Base-by-base conservation (phyloP, 2,329 filamentous ascomycete genomes). In the Falciphora oryzae region DNA sequence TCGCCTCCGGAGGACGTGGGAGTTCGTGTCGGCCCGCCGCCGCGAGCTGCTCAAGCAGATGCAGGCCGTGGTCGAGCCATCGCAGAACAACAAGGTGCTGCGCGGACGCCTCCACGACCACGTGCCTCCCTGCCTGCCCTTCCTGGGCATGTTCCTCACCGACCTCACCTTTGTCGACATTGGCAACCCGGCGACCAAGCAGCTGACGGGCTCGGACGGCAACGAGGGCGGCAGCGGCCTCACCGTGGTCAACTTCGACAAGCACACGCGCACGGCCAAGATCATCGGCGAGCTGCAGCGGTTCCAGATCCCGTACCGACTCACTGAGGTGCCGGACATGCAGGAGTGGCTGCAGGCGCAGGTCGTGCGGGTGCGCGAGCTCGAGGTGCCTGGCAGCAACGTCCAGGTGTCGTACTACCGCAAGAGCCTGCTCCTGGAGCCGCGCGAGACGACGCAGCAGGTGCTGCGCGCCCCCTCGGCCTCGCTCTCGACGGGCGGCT, bases 111-210 rank as follows among this genome's bases (percentile, higher is more conserved):
- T 99, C 3, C 89, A 94, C 70, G 89, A 92, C 70, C 91, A 96
- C 64, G 88, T 96, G 0, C 92, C 93, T 1, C 94, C 95, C 6
- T 99, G 95, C 74, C 83, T 99, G 63, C 95, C 95, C 0, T 99
- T 98, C 75, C 85, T 99, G 3, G 95, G 95, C 68, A 96, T 96
- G 78, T 98, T 97, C 75, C 82, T 99, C 56, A 99, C 95, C 0
- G 95, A 99, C 73, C 81, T 99, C 53, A 97, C 93, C 0, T 98
- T 99, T 76, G 90, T 97, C 64, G 93, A 98, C 73, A 93, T 94
- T 68, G 95, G 95, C 67, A 98, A 98, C 75, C 90, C 91, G 44
- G 86, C 92, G 6, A 93, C 89, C 2, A 92, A 94, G 71, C 89
- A 89, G 71, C 85, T 96, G 27, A 85, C 86, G 0, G 81, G 73